Evolutionary conservation across 2,329 filamentous ascomycete species (phyloP).

Genomic region (Orbilia javanica): DNA sequence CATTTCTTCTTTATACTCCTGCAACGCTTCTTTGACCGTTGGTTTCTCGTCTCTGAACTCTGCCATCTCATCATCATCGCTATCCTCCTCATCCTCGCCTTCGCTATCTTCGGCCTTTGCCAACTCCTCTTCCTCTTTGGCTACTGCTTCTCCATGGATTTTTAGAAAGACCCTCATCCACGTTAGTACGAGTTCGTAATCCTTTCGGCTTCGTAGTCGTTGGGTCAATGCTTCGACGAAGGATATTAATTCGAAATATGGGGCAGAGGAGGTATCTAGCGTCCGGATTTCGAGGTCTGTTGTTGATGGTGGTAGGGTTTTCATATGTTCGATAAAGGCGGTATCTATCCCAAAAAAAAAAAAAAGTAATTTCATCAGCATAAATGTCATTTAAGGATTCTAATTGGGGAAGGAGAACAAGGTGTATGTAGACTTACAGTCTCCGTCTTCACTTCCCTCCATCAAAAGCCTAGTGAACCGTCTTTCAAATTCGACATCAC

Average conservation of each 20-base stretch:
- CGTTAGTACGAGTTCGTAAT: slow-evolving; percentile 93
- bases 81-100: slow-evolving; percentile 64
- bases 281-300: slow-evolving; percentile 93
- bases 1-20: slow-evolving; percentile 79
- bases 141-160: slow-evolving; percentile 76
- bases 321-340: slow-evolving; percentile 81
- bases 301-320: slow-evolving; percentile 82
- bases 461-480: slow-evolving; percentile 73
- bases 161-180: slow-evolving; percentile 97
- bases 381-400: not conserved
- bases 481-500: slow-evolving; percentile 72
- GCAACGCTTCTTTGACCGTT: slow-evolving; percentile 69
- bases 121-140: slow-evolving; percentile 60
- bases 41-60: slow-evolving; percentile 35
- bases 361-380: slow-evolving; percentile 64
- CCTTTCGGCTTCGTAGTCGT: slow-evolving; percentile 76
- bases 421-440: slow-evolving; percentile 71
- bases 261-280: slow-evolving; percentile 68
- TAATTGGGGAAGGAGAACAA: not conserved
- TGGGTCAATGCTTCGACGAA: slow-evolving; percentile 86
- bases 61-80: slow-evolving; percentile 65
- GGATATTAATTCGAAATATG: slow-evolving; percentile 77
- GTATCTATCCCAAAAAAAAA: slow-evolving; percentile 62
- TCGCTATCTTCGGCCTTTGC: slow-evolving; percentile 54
- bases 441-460: slow-evolving; percentile 69